Evolutionary conservation across 2,329 filamentous ascomycete species (phyloP), one percentile per base, ranked within the genome.

Genomic region (Fusarium sublunatum): DNA sequence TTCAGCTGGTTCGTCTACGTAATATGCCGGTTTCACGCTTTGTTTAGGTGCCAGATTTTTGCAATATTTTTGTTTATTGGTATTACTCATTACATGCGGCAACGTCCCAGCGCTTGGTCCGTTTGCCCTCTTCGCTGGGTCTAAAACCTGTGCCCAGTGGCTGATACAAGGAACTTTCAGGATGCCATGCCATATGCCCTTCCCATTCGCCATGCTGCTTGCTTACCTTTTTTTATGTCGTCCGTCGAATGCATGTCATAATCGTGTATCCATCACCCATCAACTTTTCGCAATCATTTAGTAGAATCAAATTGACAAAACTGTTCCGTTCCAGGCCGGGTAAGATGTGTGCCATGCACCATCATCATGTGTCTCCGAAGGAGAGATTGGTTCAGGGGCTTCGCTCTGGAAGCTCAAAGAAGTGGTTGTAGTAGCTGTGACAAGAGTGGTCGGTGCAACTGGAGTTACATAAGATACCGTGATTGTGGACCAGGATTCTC

Each of bases 321-420:
- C 45, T 2, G 79, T 81, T 47, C 69, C 74, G 58, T 81, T 82
- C 78, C 78, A 81, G 0, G 77, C 39, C 3, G 79, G 78, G 50
- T 82, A 82, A 1, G 74, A 75, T 4, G 80, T 80, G 54, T 80
- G 79, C 81, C 81, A 82, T 45, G 70, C 70, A 15, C 81, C 80
- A 49, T 82, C 64, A 52, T 82, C 79, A 36, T 77, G 73, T 11
- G 73, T 74, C 31, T 66, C 64, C n/a, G 71, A 64, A 28, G 66
- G 54, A 12, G 70, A 65, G 9, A 62, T 61, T 10, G 65, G 39
- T 25, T 29, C 39, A 6, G 54, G 49, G 15, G 44, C 28, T n/a
- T 40, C 42, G 52, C 49, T 13, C 6, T 53, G 32, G 6, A 25
- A 40, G 41, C 48, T 22, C 38, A 62, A 42, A 15, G 63, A 54